phyloP scores from a whole-genome alignment of 192 early-diverging fungal species.

The Podila minutissima region DNA sequence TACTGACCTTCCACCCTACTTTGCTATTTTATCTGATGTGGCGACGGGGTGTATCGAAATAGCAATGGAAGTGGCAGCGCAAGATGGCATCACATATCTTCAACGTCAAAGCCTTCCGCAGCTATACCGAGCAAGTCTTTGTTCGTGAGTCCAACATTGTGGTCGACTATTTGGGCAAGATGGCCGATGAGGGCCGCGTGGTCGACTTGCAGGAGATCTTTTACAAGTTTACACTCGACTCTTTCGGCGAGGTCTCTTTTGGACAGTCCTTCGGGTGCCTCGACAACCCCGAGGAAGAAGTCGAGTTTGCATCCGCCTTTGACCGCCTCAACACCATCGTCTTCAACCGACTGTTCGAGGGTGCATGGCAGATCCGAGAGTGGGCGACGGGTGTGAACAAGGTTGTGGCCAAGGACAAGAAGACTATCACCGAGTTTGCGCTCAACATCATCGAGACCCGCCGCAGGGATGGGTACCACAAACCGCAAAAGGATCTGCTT shows the following conservation, averaged over 20 bases:
- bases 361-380: slow-evolving; percentile 36
- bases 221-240: slow-evolving; percentile 61
- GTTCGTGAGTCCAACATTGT: slow-evolving; percentile 12
- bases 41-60: background rate
- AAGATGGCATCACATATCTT: slow-evolving; percentile 35
- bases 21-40: background rate
- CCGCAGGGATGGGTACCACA: slow-evolving; percentile 23
- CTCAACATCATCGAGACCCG: slow-evolving; percentile 33
- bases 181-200: slow-evolving; percentile 27
- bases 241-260: slow-evolving; percentile 56
- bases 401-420: slow-evolving; percentile 20
- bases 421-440: slow-evolving; percentile 44
- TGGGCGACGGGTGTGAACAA: slow-evolving; percentile 22
- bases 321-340: slow-evolving; percentile 59
- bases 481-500: slow-evolving; percentile 52
- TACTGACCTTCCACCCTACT: background rate
- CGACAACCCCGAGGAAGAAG: slow-evolving; percentile 15
- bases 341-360: slow-evolving; percentile 32
- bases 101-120: slow-evolving; percentile 18
- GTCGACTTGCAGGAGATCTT: slow-evolving; percentile 60
- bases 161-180: slow-evolving; percentile 20
- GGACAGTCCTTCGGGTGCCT: slow-evolving; percentile 39
- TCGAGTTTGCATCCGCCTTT: slow-evolving; percentile 63
- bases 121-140: slow-evolving; percentile 33
- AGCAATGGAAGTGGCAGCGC: slow-evolving; percentile 39